Percentiles rank a stretch among this genome's conserved stretches.
Conservation (phyloP, 2,329 filamentous ascomycete genomes). For the Dactylella cylindrospora region DNA sequence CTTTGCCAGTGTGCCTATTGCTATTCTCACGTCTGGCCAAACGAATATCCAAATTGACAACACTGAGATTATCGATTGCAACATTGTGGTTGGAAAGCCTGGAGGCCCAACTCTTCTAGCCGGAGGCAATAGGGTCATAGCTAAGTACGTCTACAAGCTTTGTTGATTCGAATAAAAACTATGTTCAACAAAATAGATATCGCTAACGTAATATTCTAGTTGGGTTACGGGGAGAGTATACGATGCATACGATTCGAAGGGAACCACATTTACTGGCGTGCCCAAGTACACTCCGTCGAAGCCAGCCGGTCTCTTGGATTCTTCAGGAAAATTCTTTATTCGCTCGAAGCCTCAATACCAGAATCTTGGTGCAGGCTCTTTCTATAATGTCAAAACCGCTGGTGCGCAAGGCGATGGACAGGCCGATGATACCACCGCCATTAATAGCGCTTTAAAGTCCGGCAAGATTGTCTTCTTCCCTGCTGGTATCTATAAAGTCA, state of each 20-base stretch:
- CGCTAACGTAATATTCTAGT: constrained; percentile 54
- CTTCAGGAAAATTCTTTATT: constrained; percentile 58
- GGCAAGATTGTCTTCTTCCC: constrained; percentile 56
- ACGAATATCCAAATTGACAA: constrained; percentile 64
- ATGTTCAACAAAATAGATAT: neutral
- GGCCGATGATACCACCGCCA: constrained; percentile 83
- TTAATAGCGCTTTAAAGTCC: constrained; percentile 71
- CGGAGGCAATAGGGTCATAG: constrained; percentile 66
- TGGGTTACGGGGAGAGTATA: constrained; percentile 70
- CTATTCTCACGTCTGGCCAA: constrained; percentile 66
- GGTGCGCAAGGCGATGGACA: constrained; percentile 85
- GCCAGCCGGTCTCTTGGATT: neutral
- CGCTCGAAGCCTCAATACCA: constrained; percentile 89
- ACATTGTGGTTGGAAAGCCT: constrained; percentile 58
- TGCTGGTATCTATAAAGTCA: constrained; percentile 59
- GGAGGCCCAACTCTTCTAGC: constrained; percentile 63
- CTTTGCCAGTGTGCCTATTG: constrained; percentile 72
- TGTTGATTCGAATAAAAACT: neutral
- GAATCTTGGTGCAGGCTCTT: constrained; percentile 60
- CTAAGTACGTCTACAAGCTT: too few relatives aligned
- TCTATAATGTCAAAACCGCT: constrained; percentile 61
- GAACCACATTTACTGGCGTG: constrained; percentile 69
- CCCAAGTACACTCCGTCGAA: constrained; percentile 56
- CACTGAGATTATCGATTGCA: constrained; percentile 58
- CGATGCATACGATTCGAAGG: constrained; percentile 67